These are phyloP conservation scores for Backusella macrospora DNA, from an alignment of 192 early-diverging fungal species.

Conservation along the genomic window DNA sequence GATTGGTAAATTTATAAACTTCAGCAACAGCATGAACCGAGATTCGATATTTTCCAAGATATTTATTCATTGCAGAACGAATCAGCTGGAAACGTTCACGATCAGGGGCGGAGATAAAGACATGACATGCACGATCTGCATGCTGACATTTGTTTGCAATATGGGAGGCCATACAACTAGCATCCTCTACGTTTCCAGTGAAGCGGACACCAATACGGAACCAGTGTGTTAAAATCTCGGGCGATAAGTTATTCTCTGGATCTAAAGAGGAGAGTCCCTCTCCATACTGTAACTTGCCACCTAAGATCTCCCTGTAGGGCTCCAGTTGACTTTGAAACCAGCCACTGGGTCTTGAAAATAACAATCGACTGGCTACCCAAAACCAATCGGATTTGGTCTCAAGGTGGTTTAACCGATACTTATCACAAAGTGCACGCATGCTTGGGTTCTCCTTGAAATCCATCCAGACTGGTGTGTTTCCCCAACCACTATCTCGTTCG, in stretches of 20 bases:
- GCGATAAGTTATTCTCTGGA: constrained; percentile 14
- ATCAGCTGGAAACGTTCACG: background rate
- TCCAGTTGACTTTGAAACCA: constrained; percentile 31
- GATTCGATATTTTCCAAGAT: background rate
- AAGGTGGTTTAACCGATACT: constrained; percentile 21
- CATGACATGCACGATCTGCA: constrained; percentile 20
- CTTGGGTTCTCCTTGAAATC: background rate
- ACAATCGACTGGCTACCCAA: constrained; percentile 28
- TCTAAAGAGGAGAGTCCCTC: constrained; percentile 26
- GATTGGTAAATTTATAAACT: background rate
- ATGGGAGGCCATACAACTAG: constrained; percentile 7
- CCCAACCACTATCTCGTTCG: constrained; percentile 1
- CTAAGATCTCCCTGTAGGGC: constrained; percentile 23
- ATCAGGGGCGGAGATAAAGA: constrained; percentile 20
- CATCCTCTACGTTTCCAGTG: background rate
- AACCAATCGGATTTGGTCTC: constrained; percentile 34
- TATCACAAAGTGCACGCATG: constrained; percentile 8
- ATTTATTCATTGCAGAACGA: constrained; percentile 2
- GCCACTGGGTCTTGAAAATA: constrained; percentile 30
- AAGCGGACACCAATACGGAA: constrained; percentile 25
- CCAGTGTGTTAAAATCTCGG: constrained; percentile 13
- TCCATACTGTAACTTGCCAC: constrained; percentile 14
- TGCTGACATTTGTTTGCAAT: background rate
- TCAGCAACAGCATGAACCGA: constrained; percentile 26
- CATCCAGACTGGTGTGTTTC: background rate